Evolutionary conservation across 2,329 filamentous ascomycete species (phyloP).

Genomic region (Phoma sp.): DNA sequence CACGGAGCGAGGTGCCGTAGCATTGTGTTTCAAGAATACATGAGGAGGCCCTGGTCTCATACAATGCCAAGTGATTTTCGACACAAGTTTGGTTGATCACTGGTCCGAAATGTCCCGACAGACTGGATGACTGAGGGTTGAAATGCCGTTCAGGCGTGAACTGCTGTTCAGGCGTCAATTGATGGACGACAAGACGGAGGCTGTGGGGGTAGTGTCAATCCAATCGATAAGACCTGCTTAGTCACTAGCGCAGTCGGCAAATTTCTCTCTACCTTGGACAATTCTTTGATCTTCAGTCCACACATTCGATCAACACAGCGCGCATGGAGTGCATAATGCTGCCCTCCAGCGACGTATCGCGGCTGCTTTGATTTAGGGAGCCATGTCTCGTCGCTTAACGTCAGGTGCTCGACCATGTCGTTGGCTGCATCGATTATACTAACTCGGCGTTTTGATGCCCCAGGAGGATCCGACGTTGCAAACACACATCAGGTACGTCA

Average conservation of each 20-base stretch:
- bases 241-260: conserved; percentile 15
- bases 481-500: conserved; percentile 15
- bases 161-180: conserved; percentile 3
- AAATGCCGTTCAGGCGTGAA: conserved; percentile 7
- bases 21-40: conserved; percentile 27
- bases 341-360: neutral
- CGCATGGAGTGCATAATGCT: neutral
- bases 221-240: conserved; percentile 13
- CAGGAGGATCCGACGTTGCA: neutral
- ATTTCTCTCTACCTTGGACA: neutral
- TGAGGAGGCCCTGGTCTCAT: conserved; percentile 7
- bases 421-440: neutral
- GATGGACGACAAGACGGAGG: neutral
- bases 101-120: neutral
- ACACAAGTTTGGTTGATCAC: conserved; percentile 18
- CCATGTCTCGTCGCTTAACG: neutral
- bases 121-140: conserved; percentile 11
- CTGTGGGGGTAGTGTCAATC: neutral
- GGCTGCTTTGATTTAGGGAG: neutral
- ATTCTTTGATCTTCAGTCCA: neutral
- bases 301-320: neutral
- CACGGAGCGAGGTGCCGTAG: conserved; percentile 13
- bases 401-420: too few species aligned
- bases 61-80: neutral
- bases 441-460: too few species aligned